Base-by-base conservation (phyloP, 106 monocot species). In the Platanthera zijinensis region DNA sequence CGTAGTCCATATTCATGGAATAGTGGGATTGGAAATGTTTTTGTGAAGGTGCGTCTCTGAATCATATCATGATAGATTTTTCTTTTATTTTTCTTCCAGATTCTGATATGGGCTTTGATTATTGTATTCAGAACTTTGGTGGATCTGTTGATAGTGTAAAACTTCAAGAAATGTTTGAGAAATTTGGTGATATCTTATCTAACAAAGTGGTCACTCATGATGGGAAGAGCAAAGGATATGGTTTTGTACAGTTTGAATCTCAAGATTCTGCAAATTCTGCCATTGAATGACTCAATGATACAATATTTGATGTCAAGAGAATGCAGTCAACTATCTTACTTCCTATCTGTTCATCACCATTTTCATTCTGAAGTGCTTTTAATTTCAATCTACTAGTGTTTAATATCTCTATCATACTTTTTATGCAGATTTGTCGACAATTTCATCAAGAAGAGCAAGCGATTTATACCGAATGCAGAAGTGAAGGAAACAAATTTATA, bases 231-330 rank as follows among this genome's bases (percentile, higher is more conserved):
- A 90, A 84, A 84, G 89, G 96, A 0, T 83, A 87, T 74, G 96
- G 96, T 9, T 96, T 89, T 82, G 87, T 96, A 48, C 96, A 96
- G 75, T 96, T 84, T 79, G 87, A 90, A 10, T 69, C 81, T 10
- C 84, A 85, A 73, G 91, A 96, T 51, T 81, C 85, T 39, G 96
- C 96, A 48, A 81, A 86, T 56, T 63, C 83, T 72, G 90, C 96
- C 52, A 89, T 96, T 69, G 79, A 86, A 46, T 73, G 72, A 5
- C 87, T 96, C 15, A 83, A 93, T 75, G 89, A 74, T 49, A 71
- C 46, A n/a, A 59, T 7, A 51, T 18, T 91, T 68, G 90, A 81
- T 25, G 93, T 83, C 52, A 96, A 91, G 78, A 62, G 86, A 83
- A 76, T 96, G 96, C 93, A 84, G 32, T 87, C 30, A 25, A 66